Base-by-base conservation (phyloP, 805 yeast genomes). In the Cyberlindnera xishuangbannaensis region DNA sequence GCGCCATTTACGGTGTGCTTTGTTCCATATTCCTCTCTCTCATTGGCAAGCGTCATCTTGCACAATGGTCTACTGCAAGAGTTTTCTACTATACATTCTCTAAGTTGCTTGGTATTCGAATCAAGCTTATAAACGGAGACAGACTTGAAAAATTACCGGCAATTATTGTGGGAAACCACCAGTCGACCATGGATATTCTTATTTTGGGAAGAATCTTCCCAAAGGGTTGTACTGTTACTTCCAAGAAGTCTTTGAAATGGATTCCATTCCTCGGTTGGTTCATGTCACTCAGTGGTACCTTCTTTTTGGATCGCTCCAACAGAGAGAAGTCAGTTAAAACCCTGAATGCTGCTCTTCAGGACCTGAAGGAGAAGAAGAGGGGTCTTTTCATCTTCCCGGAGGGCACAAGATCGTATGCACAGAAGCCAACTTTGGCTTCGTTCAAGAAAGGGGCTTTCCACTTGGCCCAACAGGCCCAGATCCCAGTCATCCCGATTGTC, bases 361-460 rank as follows among this genome's bases (percentile, higher is more conserved):
- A 66, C 17, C 67, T 92, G 56, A 78, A 77, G 53, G 51, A 56
- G 5, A 66, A 77, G 30, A 75, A 77, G 51, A 78, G 88, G 48
- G 84, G 82, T 12, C 69, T 92, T 16, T 92, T 80, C 71, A 76
- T 92, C 62, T 92, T 88, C 68, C 96, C 97, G 17, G 99, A 92
- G 61, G 99, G 99, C 18, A 92, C 98, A 2, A 75, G 99, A 59
- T 86, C 97, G 1, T 83, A 80, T 44, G 62, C 82, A 9, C 60
- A 73, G 16, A 69, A 68, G 22, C 79, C 94, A 31, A 76, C 69
- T 4, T 61, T 92, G 55, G 68, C 86, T 31, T 95, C 95, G 1
- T 86, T 92, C 64, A 92, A 92, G 61, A 92, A 92, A 56, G 99
- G 99, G 35, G 97, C 97, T 0, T 92, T 92, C 77, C 97, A 92